A percentile compares a stretch with the other conserved stretches of the same genome.
phyloP scores from a whole-genome alignment of 805 yeast genomes.

The Saccharomycopsis amapae region DNA sequence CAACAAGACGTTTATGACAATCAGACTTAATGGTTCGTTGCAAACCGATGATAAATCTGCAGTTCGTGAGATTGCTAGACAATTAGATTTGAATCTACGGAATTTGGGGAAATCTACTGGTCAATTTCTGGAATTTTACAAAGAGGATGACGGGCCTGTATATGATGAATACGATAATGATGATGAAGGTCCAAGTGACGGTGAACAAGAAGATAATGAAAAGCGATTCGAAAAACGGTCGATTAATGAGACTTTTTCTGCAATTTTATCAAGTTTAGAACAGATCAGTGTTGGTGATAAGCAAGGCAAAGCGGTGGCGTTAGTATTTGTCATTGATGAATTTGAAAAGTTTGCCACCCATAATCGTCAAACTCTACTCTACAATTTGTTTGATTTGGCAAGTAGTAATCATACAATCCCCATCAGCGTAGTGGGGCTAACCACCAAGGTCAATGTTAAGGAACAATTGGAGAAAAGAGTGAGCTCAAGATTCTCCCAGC shows the following conservation, averaged over 20 bases:
- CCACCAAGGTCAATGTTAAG: conserved; percentile 65
- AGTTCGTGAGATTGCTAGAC: conserved; percentile 77
- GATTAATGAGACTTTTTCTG: conserved; percentile 53
- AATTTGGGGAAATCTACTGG: conserved; percentile 27
- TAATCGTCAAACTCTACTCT: conserved; percentile 73
- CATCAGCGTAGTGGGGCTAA: conserved; percentile 72
- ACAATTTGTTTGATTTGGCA: conserved; percentile 82
- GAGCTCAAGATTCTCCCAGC: conserved; percentile 78
- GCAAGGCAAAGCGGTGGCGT: conserved; percentile 38
- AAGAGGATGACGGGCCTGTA: conserved; percentile 2
- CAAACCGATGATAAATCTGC: conserved; percentile 76
- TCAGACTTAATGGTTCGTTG: conserved; percentile 60
- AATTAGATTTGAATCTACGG: conserved; percentile 47
- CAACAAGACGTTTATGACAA: conserved; percentile 48
- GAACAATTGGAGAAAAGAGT: conserved; percentile 89
- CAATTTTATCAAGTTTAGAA: conserved; percentile 48
- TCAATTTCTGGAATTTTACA: conserved; percentile 7
- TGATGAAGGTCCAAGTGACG: conserved; percentile 13
- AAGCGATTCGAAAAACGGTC: conserved; percentile 42
- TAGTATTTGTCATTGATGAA: conserved; percentile 78
- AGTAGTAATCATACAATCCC: conserved; percentile 62
- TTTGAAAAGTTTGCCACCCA: conserved; percentile 70
- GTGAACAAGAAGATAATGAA: conserved; percentile 3
- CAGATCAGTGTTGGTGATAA: conserved; percentile 23
- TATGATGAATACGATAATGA: neutral